Evolutionary conservation across 2,329 filamentous ascomycete genomes (phyloP).

Genomic region (Penicillium brevicompactum): DNA sequence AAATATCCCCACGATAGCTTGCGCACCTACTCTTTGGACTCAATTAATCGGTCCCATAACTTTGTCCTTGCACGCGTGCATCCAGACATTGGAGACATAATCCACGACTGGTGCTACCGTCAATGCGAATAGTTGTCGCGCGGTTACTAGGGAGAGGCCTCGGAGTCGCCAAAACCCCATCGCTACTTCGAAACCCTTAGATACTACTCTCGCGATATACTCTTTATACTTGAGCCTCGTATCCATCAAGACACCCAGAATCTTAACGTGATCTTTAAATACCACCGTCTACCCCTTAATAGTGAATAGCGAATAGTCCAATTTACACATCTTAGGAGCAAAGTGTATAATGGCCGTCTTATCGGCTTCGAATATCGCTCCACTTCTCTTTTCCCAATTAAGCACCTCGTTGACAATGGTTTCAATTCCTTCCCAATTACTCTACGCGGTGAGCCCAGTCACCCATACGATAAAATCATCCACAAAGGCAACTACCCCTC

Average conservation of each 20-base stretch:
- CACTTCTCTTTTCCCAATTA: conserved; percentile 30
- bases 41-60: conserved; percentile 16
- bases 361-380: conserved; percentile 32
- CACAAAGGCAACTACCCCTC: conserved; percentile 8
- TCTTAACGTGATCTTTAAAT: neutral
- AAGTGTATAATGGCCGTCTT: conserved; percentile 25
- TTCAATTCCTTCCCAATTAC: conserved; percentile 10
- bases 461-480: conserved; percentile 11
- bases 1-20: conserved; percentile 23
- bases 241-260: conserved; percentile 17
- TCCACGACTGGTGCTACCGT: conserved; percentile 27
- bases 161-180: conserved; percentile 12
- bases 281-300: neutral
- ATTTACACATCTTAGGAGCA: neutral
- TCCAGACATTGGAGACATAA: conserved; percentile 28
- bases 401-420: conserved; percentile 14
- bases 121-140: conserved; percentile 19
- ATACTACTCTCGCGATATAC: conserved; percentile 22
- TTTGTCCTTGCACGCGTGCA: conserved; percentile 18
- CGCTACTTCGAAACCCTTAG: conserved; percentile 22
- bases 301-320: neutral
- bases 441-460: neutral
- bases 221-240: conserved; percentile 26
- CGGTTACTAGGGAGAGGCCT: conserved; percentile 12
- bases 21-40: conserved; percentile 23